Evolutionary conservation across 192 early-diverging fungal species (phyloP), one percentile per base, ranked within the genome.

Genomic region (Ramicandelaber brevisporus): DNA sequence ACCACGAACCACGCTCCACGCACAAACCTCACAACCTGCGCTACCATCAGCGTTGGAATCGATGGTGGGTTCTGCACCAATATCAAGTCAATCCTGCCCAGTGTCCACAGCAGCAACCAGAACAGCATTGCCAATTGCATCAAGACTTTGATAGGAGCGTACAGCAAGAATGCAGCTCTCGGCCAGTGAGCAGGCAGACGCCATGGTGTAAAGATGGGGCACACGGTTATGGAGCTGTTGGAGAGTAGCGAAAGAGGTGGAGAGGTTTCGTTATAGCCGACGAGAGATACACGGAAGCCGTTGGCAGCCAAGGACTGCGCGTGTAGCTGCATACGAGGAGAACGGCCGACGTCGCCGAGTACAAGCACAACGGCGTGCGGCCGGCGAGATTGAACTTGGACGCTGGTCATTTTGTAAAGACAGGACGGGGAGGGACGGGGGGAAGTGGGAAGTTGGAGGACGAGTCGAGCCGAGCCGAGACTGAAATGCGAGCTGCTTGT

Each of bases 31-130:
- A 76, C 55, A 3, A 70, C 27, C 14, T 74, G 79, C 19, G 61
- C 77, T 34, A 93, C 58, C 3, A 66, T 20, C 29, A 97, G 59
- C 4, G 86, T 92, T 1, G 90, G 90, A 33, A 97, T 76, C 2
- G 88, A 68, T 5, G 90, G 88, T 17, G 88, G 90, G 42, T 88
- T 96, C 89, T 89, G 82, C 11, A 87, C 55, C 29, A 88, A 34
- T 18, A 90, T 56, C 33, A 53, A 61, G 27, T 71, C 62, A 6
- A 74, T 67, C 10, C 40, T 41, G 26, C 58, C 45, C 17, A 79
- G 56, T 1, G 33, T 26, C 27, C 59, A 49, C 20, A 69, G 38
- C 37, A 78, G 48, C 18, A 69, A 20, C 48, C 57, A 62, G 24
- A 82, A 46, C 25, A 88, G 38, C 29, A 56, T 40, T 10, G 57